Percentiles rank a stretch among this genome's conserved stretches.
These are phyloP conservation scores for Suillus spraguei DNA, from an alignment of 768 basidiomycete genomes.

Conservation along the genomic window DNA sequence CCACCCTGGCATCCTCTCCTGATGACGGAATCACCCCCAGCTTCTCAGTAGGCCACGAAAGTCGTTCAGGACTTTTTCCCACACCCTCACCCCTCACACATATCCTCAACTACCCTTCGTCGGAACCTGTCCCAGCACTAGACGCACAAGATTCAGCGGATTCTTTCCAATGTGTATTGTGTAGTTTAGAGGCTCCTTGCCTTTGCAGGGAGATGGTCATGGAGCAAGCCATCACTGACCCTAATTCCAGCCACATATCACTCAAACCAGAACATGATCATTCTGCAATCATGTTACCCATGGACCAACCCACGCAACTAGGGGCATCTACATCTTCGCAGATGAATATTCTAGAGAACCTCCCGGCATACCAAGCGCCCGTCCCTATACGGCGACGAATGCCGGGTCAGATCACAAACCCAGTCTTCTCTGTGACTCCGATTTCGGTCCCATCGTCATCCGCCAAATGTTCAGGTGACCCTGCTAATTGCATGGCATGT, in stretches of 20 bases:
- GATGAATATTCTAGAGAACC: slow-evolving; percentile 71
- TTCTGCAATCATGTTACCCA: slow-evolving; percentile 19
- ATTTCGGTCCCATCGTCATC: slow-evolving; percentile 32
- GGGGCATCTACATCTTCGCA: slow-evolving; percentile 31
- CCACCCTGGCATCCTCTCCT: slow-evolving; percentile 56
- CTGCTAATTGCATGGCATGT: slow-evolving; percentile 83
- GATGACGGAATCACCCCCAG: slow-evolving; percentile 35
- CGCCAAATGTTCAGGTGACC: slow-evolving; percentile 78
- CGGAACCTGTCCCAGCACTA: slow-evolving; percentile 33
- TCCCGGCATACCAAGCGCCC: slow-evolving; percentile 79
- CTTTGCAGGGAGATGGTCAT: slow-evolving; percentile 72
- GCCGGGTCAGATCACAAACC: slow-evolving; percentile 39
- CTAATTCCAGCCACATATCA: slow-evolving; percentile 14
- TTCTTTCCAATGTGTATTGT: slow-evolving; percentile 67
- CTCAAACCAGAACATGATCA: slow-evolving; percentile 19
- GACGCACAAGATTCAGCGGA: slow-evolving; percentile 35
- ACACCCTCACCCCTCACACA: slow-evolving; percentile 31
- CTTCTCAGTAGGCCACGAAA: slow-evolving; percentile 34
- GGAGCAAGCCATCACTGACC: slow-evolving; percentile 42
- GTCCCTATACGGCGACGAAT: slow-evolving; percentile 74
- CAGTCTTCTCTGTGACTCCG: slow-evolving; percentile 57
- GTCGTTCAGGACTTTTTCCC: slow-evolving; percentile 28
- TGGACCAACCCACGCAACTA: slow-evolving; percentile 31
- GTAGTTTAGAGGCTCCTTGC: slow-evolving; percentile 68
- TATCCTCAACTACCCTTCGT: slow-evolving; percentile 41